These are phyloP conservation scores for Phanerochaete sordida DNA, from an alignment of 768 basidiomycete genomes.

Conservation along the genomic window DNA sequence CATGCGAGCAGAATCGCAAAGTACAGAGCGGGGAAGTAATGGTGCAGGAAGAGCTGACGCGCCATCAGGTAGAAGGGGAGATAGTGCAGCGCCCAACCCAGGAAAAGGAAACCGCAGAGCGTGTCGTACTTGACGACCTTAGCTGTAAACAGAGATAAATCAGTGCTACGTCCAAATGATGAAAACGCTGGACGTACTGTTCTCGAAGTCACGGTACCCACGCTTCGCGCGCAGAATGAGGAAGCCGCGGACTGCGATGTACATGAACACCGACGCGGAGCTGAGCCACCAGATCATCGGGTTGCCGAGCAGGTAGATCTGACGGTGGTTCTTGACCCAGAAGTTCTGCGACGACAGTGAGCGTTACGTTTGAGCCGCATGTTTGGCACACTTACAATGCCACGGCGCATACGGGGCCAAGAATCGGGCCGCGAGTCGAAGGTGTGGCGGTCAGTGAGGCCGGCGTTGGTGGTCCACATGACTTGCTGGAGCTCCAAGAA, in stretches of 20 bases:
- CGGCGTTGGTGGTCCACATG: slow-evolving; percentile 97
- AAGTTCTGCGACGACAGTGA: slow-evolving; percentile 62
- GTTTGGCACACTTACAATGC: slow-evolving; percentile 66
- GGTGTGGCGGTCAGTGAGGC: slow-evolving; percentile 89
- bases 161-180: neutral
- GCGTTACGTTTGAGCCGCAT: neutral
- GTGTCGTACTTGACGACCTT: slow-evolving; percentile 90
- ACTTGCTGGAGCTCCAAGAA: slow-evolving; percentile 90
- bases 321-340: slow-evolving; percentile 96
- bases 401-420: slow-evolving; percentile 90
- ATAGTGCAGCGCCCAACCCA: slow-evolving; percentile 93
- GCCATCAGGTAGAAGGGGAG: slow-evolving; percentile 97
- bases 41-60: slow-evolving; percentile 96
- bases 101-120: slow-evolving; percentile 85
- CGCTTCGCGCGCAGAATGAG: slow-evolving; percentile 87
- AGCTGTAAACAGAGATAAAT: slow-evolving; percentile 39
- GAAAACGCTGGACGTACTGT: slow-evolving; percentile 52
- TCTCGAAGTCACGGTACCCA: slow-evolving; percentile 89
- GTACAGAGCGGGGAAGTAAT: slow-evolving; percentile 97
- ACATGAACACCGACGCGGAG: slow-evolving; percentile 64
- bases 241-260: slow-evolving; percentile 67
- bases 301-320: slow-evolving; percentile 95
- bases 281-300: slow-evolving; percentile 91
- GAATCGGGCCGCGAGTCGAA: slow-evolving; percentile 91
- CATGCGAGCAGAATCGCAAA: slow-evolving; percentile 81